Evolutionary conservation across 805 yeast genomes (phyloP).

Genomic region (Tetrapisispora pingtungensis): DNA sequence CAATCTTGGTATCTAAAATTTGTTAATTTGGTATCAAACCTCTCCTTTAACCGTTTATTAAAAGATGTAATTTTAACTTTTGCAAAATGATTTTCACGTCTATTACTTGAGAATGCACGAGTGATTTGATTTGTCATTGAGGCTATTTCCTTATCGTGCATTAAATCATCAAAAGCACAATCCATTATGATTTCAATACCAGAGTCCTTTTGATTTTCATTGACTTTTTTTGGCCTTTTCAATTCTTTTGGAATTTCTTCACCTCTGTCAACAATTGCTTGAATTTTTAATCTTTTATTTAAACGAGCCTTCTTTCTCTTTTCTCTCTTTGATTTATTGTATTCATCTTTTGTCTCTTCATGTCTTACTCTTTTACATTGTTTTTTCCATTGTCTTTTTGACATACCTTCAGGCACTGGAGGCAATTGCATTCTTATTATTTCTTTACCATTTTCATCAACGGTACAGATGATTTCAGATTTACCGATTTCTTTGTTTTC

Average conservation of each 20-base stretch:
- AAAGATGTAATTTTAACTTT: slow-evolving; percentile 55
- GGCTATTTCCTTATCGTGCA: slow-evolving; percentile 62
- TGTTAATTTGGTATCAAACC: slow-evolving; percentile 56
- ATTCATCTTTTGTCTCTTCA: slow-evolving; percentile 57
- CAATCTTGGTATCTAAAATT: slow-evolving; percentile 51
- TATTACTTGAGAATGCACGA: slow-evolving; percentile 70
- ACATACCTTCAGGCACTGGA: slow-evolving; percentile 74
- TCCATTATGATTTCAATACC: slow-evolving; percentile 60
- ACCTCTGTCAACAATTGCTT: slow-evolving; percentile 30
- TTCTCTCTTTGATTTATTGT: slow-evolving; percentile 41
- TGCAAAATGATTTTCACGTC: slow-evolving; percentile 47
- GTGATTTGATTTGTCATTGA: slow-evolving; percentile 75
- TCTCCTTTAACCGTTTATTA: slow-evolving; percentile 48
- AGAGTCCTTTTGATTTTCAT: slow-evolving; percentile 37
- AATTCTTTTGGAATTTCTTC: slow-evolving; percentile 33
- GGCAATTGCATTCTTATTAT: slow-evolving; percentile 14
- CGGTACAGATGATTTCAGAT: not conserved
- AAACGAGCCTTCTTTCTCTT: slow-evolving; percentile 41
- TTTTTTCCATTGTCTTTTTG: slow-evolving; percentile 77
- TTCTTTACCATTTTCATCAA: slow-evolving; percentile 1
- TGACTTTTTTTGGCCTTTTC: slow-evolving; percentile 29
- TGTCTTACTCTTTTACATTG: slow-evolving; percentile 46
- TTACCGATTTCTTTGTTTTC: not conserved
- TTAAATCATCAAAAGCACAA: slow-evolving; percentile 82
- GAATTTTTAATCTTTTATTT: slow-evolving; percentile 32